phyloP scores from a whole-genome alignment of 352 stramenopile species.

The Peronospora tabacina region DNA sequence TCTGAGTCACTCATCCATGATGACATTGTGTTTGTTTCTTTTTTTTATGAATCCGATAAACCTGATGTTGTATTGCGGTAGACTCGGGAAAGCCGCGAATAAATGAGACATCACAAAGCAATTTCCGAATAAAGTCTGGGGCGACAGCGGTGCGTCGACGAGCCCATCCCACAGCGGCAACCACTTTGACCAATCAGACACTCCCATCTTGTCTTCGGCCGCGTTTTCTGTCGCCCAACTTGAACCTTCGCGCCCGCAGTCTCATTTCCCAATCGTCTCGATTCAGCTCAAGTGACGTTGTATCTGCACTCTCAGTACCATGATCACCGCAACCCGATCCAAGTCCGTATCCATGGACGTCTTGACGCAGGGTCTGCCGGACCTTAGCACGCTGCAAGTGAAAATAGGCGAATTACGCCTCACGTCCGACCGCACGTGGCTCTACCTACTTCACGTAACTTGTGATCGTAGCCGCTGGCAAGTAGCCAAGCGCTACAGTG shows the following conservation, averaged over 20 bases:
- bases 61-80: neutral
- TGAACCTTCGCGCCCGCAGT: slow-evolving; percentile 17
- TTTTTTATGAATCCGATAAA: neutral
- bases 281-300: neutral
- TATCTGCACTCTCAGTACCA: slow-evolving; percentile 5
- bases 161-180: slow-evolving; percentile 18
- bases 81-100: neutral
- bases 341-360: slow-evolving; percentile 27
- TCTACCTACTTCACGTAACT: slow-evolving; percentile 58
- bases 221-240: slow-evolving; percentile 15
- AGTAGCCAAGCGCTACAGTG: slow-evolving; percentile 54
- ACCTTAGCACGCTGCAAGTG: slow-evolving; percentile 51
- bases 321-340: slow-evolving; percentile 15
- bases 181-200: slow-evolving; percentile 17
- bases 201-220: slow-evolving; percentile 2
- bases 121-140: too few species aligned
- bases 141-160: slow-evolving; percentile 6
- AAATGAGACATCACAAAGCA: neutral
- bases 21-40: neutral
- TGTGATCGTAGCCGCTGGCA: slow-evolving; percentile 42
- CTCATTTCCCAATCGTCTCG: slow-evolving; percentile 20
- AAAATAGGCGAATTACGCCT: slow-evolving; percentile 49
- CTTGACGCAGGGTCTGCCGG: slow-evolving; percentile 9
- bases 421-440: slow-evolving; percentile 50
- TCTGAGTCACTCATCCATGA: neutral